phyloP scores from a whole-genome alignment of 192 early-diverging fungal genomes.

The Backusella parvicylindrica region DNA sequence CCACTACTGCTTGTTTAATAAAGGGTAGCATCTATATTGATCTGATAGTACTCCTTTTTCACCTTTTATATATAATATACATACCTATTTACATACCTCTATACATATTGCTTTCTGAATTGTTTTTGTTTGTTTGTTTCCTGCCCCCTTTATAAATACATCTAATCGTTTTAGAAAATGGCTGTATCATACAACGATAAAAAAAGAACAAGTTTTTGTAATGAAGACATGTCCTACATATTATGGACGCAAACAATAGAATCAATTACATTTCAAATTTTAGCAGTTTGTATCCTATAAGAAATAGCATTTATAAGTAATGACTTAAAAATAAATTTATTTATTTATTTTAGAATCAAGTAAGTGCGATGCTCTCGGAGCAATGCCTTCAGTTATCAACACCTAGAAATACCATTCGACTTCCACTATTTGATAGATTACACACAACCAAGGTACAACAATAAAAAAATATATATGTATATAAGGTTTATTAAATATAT shows the following conservation, averaged over 20 bases:
- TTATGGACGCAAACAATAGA: slow-evolving; percentile 4
- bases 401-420: not conserved
- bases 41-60: not conserved
- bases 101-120: not conserved
- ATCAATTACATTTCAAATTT: slow-evolving; percentile 12
- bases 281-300: not conserved
- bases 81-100: not conserved
- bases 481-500: not conserved
- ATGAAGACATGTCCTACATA: not conserved
- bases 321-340: not conserved
- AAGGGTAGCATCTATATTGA: not conserved
- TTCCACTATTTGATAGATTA: slow-evolving; percentile 8
- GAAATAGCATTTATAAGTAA: not conserved
- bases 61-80: not conserved
- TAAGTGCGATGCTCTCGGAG: not conserved
- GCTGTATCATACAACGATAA: not conserved
- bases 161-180: not conserved
- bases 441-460: not conserved
- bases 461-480: not conserved
- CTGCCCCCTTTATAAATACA: not conserved
- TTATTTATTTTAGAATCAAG: not conserved
- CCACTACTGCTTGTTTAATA: not conserved
- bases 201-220: not conserved
- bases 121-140: not conserved
- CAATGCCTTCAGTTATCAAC: not conserved